Evolutionary conservation across 1,284 basidiomycete species (phyloP).

Genomic region (Agroathelia rolfsii): DNA sequence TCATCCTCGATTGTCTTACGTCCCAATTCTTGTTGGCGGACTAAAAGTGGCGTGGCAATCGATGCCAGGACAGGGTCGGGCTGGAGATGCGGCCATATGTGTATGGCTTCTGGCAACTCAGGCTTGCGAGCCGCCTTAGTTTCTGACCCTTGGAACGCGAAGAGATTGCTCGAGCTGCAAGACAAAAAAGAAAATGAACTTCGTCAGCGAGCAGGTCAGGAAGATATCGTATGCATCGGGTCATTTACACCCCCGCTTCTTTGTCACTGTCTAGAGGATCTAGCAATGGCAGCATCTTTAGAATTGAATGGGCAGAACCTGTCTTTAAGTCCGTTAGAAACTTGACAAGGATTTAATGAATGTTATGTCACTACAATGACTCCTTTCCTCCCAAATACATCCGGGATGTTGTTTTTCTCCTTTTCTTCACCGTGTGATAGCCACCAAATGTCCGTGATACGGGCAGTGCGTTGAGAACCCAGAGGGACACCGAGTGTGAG

Average conservation of each 20-base stretch:
- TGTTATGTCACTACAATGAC: conserved; percentile 59
- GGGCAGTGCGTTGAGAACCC: conserved; percentile 13
- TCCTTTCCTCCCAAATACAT: conserved; percentile 61
- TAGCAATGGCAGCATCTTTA: conserved; percentile 58
- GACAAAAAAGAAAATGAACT: too few relatives aligned
- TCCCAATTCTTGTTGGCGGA: conserved; percentile 22
- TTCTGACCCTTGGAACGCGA: conserved; percentile 64
- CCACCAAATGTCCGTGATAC: conserved; percentile 60
- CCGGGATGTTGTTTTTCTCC: conserved; percentile 43
- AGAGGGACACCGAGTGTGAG: conserved; percentile 25
- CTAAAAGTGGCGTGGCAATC: too few relatives aligned
- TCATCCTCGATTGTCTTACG: conserved; percentile 35
- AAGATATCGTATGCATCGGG: too few relatives aligned
- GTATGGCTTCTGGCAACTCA: conserved; percentile 44
- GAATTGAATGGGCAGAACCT: conserved; percentile 62
- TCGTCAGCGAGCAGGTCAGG: too few relatives aligned
- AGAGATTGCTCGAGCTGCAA: conserved; percentile 59
- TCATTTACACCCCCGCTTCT: conserved; percentile 51
- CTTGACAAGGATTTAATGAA: too few relatives aligned
- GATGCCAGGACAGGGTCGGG: conserved; percentile 47
- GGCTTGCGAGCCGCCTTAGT: conserved; percentile 33
- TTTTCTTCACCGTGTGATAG: conserved; percentile 38
- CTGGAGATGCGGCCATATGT: conserved; percentile 57
- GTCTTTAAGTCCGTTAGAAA: too few relatives aligned
- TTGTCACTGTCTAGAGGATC: conserved; percentile 57